Percentiles rank a stretch among this genome's conserved stretches.
phyloP scores from a whole-genome alignment of 2,329 filamentous ascomycete species.

The Penicillium expansum region DNA sequence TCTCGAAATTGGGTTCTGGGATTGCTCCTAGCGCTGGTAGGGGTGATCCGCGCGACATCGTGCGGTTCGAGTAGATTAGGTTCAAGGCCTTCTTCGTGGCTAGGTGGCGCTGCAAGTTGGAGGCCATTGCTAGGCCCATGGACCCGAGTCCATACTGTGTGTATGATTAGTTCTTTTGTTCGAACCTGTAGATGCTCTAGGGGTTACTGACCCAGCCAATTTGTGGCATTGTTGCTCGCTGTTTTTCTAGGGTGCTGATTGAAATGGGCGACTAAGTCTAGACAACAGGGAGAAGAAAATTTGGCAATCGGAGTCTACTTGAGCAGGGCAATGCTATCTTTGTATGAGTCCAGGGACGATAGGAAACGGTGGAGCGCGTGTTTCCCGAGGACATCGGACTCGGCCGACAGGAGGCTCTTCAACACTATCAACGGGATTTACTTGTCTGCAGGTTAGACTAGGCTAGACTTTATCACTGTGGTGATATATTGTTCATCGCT shows the following conservation, averaged over 20 bases:
- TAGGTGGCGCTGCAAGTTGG: slow-evolving; percentile 44
- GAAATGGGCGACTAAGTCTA: background rate
- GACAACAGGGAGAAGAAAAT: too few relatives aligned
- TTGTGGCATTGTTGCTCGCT: slow-evolving; percentile 28
- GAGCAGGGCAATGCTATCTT: background rate
- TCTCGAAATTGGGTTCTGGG: slow-evolving; percentile 32
- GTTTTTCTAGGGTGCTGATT: background rate
- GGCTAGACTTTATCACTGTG: background rate
- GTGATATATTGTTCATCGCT: background rate
- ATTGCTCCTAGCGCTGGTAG: slow-evolving; percentile 38
- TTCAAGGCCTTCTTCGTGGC: slow-evolving; percentile 30
- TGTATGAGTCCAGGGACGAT: slow-evolving; percentile 6
- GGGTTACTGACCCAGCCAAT: slow-evolving; percentile 36
- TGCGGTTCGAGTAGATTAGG: slow-evolving; percentile 44
- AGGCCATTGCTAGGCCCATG: slow-evolving; percentile 47
- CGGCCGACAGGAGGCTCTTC: slow-evolving; percentile 20
- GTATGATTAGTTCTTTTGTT: background rate
- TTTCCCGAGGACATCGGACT: slow-evolving; percentile 27
- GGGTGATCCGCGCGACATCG: slow-evolving; percentile 38
- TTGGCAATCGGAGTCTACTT: background rate
- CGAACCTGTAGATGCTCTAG: background rate
- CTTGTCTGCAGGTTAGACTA: background rate
- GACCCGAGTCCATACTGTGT: slow-evolving; percentile 44
- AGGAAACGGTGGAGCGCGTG: slow-evolving; percentile 12
- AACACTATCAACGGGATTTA: background rate